Conservation (phyloP, 78 protist genomes). For the Acrasis kona region DNA sequence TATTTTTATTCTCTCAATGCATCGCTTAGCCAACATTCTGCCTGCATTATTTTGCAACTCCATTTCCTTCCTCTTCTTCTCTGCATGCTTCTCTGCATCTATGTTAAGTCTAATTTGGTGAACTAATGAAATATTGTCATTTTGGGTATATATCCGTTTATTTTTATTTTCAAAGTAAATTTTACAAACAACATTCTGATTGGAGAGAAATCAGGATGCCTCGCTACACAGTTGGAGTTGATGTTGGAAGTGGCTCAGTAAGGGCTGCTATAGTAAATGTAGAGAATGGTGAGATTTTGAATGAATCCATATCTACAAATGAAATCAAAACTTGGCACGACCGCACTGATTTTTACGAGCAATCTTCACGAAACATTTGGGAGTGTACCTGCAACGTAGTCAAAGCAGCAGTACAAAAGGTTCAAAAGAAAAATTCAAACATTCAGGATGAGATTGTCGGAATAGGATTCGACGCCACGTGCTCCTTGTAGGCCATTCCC, state of each 20-base stretch:
- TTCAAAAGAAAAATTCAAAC: background rate
- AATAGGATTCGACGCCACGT: slow-evolving; percentile 27
- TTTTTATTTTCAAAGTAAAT: too few relatives aligned
- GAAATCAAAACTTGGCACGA: background rate
- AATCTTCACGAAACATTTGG: slow-evolving; percentile 8
- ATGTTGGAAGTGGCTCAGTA: slow-evolving; percentile 25
- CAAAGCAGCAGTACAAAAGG: background rate
- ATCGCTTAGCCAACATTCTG: too few relatives aligned
- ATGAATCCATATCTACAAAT: background rate
- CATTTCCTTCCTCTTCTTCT: too few relatives aligned
- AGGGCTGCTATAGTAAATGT: slow-evolving; percentile 9
- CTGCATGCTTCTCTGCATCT: too few relatives aligned
- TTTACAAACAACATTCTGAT: too few relatives aligned
- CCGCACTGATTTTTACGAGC: background rate
- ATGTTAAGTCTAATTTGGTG: too few relatives aligned
- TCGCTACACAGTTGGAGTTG: slow-evolving; percentile 14
- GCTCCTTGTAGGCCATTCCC: slow-evolving; percentile 5
- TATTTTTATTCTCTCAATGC: too few relatives aligned
- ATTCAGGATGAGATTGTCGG: background rate
- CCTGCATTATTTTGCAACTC: too few relatives aligned
- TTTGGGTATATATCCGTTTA: too few relatives aligned
- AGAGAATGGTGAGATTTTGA: background rate
- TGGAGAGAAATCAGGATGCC: too few relatives aligned
- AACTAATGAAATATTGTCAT: too few relatives aligned
- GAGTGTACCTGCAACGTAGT: too few relatives aligned